phyloP scores from a whole-genome alignment of 2,329 filamentous ascomycete genomes.

The Emericellopsis cladophorae region DNA sequence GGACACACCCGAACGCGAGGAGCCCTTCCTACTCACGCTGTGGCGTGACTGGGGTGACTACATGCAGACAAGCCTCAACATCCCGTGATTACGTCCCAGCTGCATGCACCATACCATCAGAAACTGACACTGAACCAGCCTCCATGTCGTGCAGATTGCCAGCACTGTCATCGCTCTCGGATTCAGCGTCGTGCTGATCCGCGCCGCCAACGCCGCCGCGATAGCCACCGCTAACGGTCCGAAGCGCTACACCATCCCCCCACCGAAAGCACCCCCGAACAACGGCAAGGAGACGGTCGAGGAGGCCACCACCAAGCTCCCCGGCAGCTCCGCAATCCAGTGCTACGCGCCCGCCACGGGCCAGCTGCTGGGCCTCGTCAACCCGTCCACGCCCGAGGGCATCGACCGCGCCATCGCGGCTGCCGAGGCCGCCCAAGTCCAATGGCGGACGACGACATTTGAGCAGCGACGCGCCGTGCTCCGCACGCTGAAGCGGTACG shows the following conservation, averaged over 20 bases:
- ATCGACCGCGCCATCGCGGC: slow-evolving; percentile 70
- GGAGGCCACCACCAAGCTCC: slow-evolving; percentile 45
- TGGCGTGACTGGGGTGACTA: slow-evolving; percentile 3
- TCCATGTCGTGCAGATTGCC: slow-evolving; percentile 13
- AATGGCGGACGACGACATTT: slow-evolving; percentile 72
- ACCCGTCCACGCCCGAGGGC: slow-evolving; percentile 60
- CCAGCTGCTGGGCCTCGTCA: slow-evolving; percentile 64
- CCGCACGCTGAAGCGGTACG: slow-evolving; percentile 65
- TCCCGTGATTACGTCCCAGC: slow-evolving; percentile 4
- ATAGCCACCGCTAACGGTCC: slow-evolving; percentile 13
- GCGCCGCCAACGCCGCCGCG: slow-evolving; percentile 10
- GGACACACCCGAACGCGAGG: neutral
- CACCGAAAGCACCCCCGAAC: slow-evolving; percentile 41
- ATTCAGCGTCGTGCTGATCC: slow-evolving; percentile 16
- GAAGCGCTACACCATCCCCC: slow-evolving; percentile 46
- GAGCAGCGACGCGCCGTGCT: slow-evolving; percentile 66
- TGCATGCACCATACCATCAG: neutral
- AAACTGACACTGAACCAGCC: slow-evolving; percentile 7
- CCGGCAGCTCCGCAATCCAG: slow-evolving; percentile 57
- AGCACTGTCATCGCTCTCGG: slow-evolving; percentile 15
- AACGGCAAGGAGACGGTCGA: slow-evolving; percentile 40
- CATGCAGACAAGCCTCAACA: slow-evolving; percentile 1
- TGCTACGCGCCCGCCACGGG: slow-evolving; percentile 89
- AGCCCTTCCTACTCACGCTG: slow-evolving; percentile 1
- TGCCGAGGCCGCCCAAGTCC: slow-evolving; percentile 59